A percentile compares a stretch with the other conserved stretches of the same genome.
phyloP scores from a whole-genome alignment of 768 basidiomycete genomes.

The Phaeolepiota aurea region DNA sequence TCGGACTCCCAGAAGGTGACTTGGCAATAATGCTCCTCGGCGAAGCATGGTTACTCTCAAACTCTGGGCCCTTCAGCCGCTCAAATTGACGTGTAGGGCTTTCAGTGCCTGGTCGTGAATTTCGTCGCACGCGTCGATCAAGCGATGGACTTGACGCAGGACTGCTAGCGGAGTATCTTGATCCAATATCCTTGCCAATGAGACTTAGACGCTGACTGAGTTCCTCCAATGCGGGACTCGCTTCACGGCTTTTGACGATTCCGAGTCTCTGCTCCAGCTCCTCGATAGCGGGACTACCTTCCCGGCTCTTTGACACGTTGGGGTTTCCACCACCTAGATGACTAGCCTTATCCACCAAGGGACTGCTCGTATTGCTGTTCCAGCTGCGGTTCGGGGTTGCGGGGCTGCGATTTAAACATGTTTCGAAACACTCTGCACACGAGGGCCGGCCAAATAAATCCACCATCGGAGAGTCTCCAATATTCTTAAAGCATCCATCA shows the following conservation, averaged over 20 bases:
- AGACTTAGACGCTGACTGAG: slow-evolving; percentile 35
- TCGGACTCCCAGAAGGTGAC: slow-evolving; percentile 13
- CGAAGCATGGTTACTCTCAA: slow-evolving; percentile 6
- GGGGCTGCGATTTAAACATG: slow-evolving; percentile 50
- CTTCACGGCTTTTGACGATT: slow-evolving; percentile 42
- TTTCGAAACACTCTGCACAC: slow-evolving; percentile 76
- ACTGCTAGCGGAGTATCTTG: slow-evolving; percentile 13
- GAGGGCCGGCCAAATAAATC: slow-evolving; percentile 78
- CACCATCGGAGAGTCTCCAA: slow-evolving; percentile 71
- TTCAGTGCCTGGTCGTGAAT: slow-evolving; percentile 9
- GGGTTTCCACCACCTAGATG: slow-evolving; percentile 38
- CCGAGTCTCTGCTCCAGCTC: slow-evolving; percentile 58
- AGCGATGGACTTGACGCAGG: slow-evolving; percentile 13
- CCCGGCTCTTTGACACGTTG: slow-evolving; percentile 28
- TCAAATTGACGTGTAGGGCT: slow-evolving; percentile 13
- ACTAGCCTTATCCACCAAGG: slow-evolving; percentile 19
- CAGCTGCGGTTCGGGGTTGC: slow-evolving; percentile 34
- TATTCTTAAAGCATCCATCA: slow-evolving; percentile 60
- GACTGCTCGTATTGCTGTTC: slow-evolving; percentile 19
- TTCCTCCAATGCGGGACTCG: slow-evolving; percentile 47
- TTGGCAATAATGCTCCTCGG: slow-evolving; percentile 7
- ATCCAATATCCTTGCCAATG: slow-evolving; percentile 21
- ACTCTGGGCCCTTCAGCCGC: slow-evolving; percentile 16
- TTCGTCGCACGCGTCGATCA: slow-evolving; percentile 3
- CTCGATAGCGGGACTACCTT: slow-evolving; percentile 54